Evolutionary conservation across 441 rosid species (phyloP), one percentile per base, ranked within the genome.

Genomic region (Gossypium lobatum): DNA sequence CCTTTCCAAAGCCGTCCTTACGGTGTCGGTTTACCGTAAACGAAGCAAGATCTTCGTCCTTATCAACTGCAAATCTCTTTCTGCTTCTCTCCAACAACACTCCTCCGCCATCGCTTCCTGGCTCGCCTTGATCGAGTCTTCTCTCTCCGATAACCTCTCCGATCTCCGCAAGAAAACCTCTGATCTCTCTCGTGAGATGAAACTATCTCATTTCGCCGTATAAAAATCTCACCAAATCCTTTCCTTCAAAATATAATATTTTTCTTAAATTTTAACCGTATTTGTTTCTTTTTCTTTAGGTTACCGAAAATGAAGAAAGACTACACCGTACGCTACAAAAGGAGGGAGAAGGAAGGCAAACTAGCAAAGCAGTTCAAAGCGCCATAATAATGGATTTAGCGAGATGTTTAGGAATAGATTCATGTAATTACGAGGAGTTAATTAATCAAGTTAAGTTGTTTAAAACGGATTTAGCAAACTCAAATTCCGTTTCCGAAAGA

Each of bases 351-450:
- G 79, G 76, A 70, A 78, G 83, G 65, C 63, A 13, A 59, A 76
- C 83, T 1, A 80, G 63, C 55, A 84, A 80, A 65, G 83, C 83
- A 28, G 80, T 81, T 28, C 82, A 84, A 21, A 84, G 81, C 64
- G 84, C 82, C n/a, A 78, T 80, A 8, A 50, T 84, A 48, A 82
- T 82, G 87, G 85, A 84, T 79, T 77, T 82, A 31, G 83, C 83
- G 0, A 71, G 85, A 70, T 83, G 83, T 17, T 67, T 84, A 55
- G 84, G 87, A 5, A 68, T 82, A 18, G 84, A 82, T 59, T 62
- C 78, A 1, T 42, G 73, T 26, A 73, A 78, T 31, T 64, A 70
- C 58, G 45, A 14, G 6, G 84, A 80, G 54, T 70, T 84, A 48
- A 64, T 72, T 0, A 68, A 81, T 39, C 83, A 80, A 50, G 75